phyloP scores from a whole-genome alignment of 2,329 filamentous ascomycete genomes.

The Ceratocystis huliohia region DNA sequence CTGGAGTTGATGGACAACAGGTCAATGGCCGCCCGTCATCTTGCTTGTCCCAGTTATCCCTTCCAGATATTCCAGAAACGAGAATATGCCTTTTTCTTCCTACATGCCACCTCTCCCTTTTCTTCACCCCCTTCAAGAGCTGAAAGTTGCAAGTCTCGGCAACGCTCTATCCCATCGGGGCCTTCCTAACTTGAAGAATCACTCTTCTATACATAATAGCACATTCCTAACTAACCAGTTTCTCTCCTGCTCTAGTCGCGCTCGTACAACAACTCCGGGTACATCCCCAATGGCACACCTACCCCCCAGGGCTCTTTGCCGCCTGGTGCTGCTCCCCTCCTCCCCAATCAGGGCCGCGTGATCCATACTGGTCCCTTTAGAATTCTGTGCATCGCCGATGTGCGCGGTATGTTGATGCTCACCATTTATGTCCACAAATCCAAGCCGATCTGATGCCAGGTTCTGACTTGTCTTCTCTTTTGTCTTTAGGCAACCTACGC shows the following conservation, averaged over 20 bases:
- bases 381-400: slow-evolving; percentile 59
- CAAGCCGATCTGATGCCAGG: slow-evolving; percentile 21
- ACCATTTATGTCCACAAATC: neutral
- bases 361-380: slow-evolving; percentile 53
- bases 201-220: slow-evolving; percentile 1
- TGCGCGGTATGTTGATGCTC: slow-evolving; percentile 43
- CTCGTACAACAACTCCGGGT: slow-evolving; percentile 41
- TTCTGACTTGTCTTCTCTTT: neutral
- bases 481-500: slow-evolving; percentile 65
- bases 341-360: slow-evolving; percentile 55
- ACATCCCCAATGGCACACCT: slow-evolving; percentile 50
- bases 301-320: slow-evolving; percentile 26
- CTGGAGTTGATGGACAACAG: neutral
- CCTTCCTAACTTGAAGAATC: neutral
- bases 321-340: slow-evolving; percentile 49
- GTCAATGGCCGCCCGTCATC: neutral
- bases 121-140: neutral
- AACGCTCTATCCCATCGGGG: slow-evolving; percentile 13
- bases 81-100: slow-evolving; percentile 13
- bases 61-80: neutral
- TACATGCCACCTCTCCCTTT: neutral
- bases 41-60: neutral
- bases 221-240: slow-evolving; percentile 23
- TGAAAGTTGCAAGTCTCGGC: slow-evolving; percentile 19
- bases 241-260: slow-evolving; percentile 28